Base-by-base conservation (phyloP, 2,329 filamentous ascomycete genomes). In the Tolypocladium tropicale region DNA sequence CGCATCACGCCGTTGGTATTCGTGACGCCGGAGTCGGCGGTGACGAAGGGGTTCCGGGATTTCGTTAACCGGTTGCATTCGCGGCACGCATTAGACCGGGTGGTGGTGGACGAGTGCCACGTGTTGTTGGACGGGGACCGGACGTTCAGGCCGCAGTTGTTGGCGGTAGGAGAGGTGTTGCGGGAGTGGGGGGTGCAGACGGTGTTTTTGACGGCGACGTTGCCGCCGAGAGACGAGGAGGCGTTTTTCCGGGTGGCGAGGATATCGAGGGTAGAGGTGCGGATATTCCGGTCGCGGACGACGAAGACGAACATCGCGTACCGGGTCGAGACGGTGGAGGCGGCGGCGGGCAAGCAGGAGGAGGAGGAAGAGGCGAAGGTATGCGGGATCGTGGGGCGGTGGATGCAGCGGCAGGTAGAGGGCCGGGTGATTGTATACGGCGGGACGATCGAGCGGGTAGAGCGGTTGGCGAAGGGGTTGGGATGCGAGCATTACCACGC, bases 131-230 rank as follows among this genome's bases (percentile, higher is more conserved):
- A 60, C 21, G n/a, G 33, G 3, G 34, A 39, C 1, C 14, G 6
- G 1, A 52, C 7, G 33, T 60, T 58, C 43, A 36, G 52, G 32
- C 58, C 50, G 3, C 9, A 50, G 10, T 46, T 57, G 30, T 25
- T 4, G 18, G 14, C 50, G 52, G 18, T 58, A 6, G 48, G 53
- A 21, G 4, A 6, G 18, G 43, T 23, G 6, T 39, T 59, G 10
- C 52, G 21, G 25, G 30, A 52, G 14, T 59, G 34, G 23, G 43
- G 50, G 1, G 41, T 59, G 16, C 28, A 60, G 52, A 50, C 33
- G 25, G 53, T 60, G 32, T 57, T 52, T 52, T 55, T 59, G 18
- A 59, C 49, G 7, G 59, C 28, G 16, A 59, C 30, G n/a, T 55
- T 60, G 32, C 30, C 30, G 48, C 54, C 43, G 21, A 32, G 12